A percentile compares a stretch with the other conserved stretches of the same genome.
Conservation (phyloP, 345 rosid species). For the Populus tremula region DNA sequence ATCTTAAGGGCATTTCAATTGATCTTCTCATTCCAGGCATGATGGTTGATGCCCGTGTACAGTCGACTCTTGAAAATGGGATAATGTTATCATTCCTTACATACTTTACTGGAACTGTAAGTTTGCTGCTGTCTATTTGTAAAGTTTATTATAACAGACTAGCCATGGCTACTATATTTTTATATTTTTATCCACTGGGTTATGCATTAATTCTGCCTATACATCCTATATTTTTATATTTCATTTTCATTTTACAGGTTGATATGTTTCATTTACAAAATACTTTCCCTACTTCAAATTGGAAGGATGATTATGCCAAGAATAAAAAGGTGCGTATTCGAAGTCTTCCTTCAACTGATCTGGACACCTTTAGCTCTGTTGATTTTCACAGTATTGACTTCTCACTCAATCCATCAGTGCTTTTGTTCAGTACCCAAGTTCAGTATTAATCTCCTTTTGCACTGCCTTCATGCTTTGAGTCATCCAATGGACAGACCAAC, state of each 20-base stretch:
- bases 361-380: neutral
- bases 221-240: neutral
- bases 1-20: slow-evolving; percentile 79
- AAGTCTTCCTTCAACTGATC: slow-evolving; percentile 7
- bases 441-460: no score
- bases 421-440: no score
- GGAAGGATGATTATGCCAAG: slow-evolving; percentile 77
- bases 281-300: slow-evolving; percentile 51
- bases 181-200: neutral
- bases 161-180: neutral
- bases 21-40: slow-evolving; percentile 95
- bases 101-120: slow-evolving; percentile 92
- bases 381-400: neutral
- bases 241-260: slow-evolving; percentile 46
- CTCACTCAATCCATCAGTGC: no score
- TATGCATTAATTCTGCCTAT: neutral
- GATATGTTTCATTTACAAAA: slow-evolving; percentile 78
- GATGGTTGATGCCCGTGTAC: slow-evolving; percentile 86
- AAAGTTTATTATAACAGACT: neutral
- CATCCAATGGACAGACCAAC: neutral
- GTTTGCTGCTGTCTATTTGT: slow-evolving; percentile 29
- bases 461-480: neutral
- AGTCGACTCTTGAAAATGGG: slow-evolving; percentile 88
- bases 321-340: slow-evolving; percentile 61
- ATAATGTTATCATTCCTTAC: slow-evolving; percentile 80